These are phyloP conservation scores for Arthroderma sp. DNA, from an alignment of 2,329 filamentous ascomycete genomes.

Conservation along the genomic window DNA sequence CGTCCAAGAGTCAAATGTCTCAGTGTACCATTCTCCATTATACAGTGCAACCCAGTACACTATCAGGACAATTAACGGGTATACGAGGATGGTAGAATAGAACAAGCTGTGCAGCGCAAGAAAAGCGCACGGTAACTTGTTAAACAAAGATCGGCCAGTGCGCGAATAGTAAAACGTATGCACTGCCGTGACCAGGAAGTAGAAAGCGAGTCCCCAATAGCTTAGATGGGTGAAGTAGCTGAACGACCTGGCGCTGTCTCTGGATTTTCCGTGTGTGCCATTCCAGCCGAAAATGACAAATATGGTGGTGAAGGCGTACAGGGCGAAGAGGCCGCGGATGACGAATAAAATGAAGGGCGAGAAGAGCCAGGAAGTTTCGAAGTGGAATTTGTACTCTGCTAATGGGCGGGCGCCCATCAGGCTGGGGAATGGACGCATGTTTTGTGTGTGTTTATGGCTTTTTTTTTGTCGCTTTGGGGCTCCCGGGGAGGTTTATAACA, in stretches of 20 bases:
- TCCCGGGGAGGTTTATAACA: no score
- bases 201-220: constrained; percentile 73
- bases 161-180: constrained; percentile 58
- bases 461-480: neutral
- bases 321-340: constrained; percentile 25
- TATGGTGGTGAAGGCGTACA: constrained; percentile 59
- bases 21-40: constrained; percentile 37
- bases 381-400: constrained; percentile 45
- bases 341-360: constrained; percentile 41
- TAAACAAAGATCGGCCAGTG: constrained; percentile 39
- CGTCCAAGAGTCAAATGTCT: constrained; percentile 41
- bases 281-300: constrained; percentile 57
- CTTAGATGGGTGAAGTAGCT: constrained; percentile 73
- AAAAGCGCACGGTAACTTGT: constrained; percentile 46
- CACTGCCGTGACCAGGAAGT: constrained; percentile 52
- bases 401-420: constrained; percentile 24
- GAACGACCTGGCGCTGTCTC: constrained; percentile 45
- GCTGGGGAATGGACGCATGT: constrained; percentile 11
- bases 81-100: constrained; percentile 50
- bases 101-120: constrained; percentile 52
- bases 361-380: constrained; percentile 72
- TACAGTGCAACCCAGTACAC: constrained; percentile 58
- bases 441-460: no score
- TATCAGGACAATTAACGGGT: constrained; percentile 55
- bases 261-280: constrained; percentile 40